Evolutionary conservation across 108 stramenopile genomes (phyloP).

Genomic region (Cyclotella sp.): DNA sequence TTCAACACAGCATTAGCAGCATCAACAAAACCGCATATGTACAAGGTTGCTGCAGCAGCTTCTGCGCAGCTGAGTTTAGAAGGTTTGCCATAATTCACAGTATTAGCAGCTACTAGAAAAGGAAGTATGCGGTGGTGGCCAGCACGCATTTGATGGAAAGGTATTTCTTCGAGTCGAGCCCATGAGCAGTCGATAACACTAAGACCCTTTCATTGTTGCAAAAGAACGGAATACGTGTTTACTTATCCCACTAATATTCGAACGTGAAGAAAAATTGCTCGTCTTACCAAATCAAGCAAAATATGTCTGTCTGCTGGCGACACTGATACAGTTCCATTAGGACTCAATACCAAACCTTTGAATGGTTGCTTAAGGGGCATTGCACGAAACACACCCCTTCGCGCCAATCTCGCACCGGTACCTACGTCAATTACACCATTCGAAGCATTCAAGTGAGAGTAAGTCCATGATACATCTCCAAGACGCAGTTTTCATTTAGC

Average conservation of each 20-base stretch:
- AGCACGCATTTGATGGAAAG: slow-evolving; percentile 90
- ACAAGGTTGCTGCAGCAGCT: slow-evolving; percentile 89
- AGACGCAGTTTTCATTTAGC: too few relatives aligned
- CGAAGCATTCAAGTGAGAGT: too few relatives aligned
- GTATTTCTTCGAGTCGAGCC: slow-evolving; percentile 94
- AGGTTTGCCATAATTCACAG: slow-evolving; percentile 98
- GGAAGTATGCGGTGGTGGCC: slow-evolving; percentile 97
- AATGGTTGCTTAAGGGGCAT: slow-evolving; percentile 89
- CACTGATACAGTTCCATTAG: slow-evolving; percentile 86
- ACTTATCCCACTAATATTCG: too few relatives aligned
- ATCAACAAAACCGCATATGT: slow-evolving; percentile 88
- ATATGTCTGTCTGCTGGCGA: slow-evolving; percentile 90
- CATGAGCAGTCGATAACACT: slow-evolving; percentile 98
- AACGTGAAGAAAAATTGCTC: background rate
- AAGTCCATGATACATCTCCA: too few relatives aligned
- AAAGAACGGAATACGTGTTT: slow-evolving; percentile 6
- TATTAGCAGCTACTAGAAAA: slow-evolving; percentile 98
- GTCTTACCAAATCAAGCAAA: slow-evolving; percentile 51
- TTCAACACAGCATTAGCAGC: slow-evolving; percentile 89
- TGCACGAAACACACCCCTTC: slow-evolving; percentile 76
- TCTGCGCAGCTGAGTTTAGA: slow-evolving; percentile 90
- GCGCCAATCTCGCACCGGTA: slow-evolving; percentile 90
- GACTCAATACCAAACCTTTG: slow-evolving; percentile 94
- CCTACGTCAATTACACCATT: too few relatives aligned
- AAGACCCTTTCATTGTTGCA: slow-evolving; percentile 62